Evolutionary conservation across 2,329 filamentous ascomycete genomes (phyloP).

Genomic region (Fusarium sp.): DNA sequence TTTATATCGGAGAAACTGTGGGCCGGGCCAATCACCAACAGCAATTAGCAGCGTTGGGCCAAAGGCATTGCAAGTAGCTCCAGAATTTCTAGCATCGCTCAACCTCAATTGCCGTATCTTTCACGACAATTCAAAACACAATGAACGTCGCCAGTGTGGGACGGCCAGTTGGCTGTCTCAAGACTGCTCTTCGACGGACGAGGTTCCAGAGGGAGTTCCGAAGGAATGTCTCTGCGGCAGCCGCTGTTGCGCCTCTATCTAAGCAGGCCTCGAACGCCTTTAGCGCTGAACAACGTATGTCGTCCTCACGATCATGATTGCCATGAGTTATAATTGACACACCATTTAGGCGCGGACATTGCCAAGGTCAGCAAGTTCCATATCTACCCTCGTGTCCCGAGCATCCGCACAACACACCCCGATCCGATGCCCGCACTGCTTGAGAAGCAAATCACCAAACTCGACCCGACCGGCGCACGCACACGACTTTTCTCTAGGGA

Average conservation of each 20-base stretch:
- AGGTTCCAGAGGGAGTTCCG: conserved; percentile 62
- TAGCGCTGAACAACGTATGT: conserved; percentile 55
- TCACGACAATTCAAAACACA: conserved; percentile 47
- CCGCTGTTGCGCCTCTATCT: conserved; percentile 34
- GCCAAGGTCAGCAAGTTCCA: conserved; percentile 60
- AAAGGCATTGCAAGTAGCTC: conserved; percentile 39
- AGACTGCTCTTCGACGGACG: conserved; percentile 71
- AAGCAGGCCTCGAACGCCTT: conserved; percentile 44
- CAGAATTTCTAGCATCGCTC: conserved; percentile 48
- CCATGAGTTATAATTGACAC: conserved; percentile 29
- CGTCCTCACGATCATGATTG: background rate
- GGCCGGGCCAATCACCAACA: conserved; percentile 56
- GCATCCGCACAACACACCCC: conserved; percentile 67
- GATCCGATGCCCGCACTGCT: conserved; percentile 78
- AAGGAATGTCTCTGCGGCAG: conserved; percentile 64
- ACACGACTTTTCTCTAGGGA: conserved; percentile 82
- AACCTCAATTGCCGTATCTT: conserved; percentile 39
- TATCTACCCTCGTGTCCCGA: conserved; percentile 68
- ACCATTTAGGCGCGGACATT: conserved; percentile 51
- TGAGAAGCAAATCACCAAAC: conserved; percentile 74
- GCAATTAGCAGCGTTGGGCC: conserved; percentile 35
- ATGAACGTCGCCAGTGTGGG: conserved; percentile 73
- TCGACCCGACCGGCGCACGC: conserved; percentile 89
- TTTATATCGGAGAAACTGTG: conserved; percentile 50
- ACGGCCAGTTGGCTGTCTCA: conserved; percentile 80